A percentile compares a stretch with the other conserved stretches of the same genome.
phyloP scores from a whole-genome alignment of 345 rosid species.

The Iberis pinnata region DNA sequence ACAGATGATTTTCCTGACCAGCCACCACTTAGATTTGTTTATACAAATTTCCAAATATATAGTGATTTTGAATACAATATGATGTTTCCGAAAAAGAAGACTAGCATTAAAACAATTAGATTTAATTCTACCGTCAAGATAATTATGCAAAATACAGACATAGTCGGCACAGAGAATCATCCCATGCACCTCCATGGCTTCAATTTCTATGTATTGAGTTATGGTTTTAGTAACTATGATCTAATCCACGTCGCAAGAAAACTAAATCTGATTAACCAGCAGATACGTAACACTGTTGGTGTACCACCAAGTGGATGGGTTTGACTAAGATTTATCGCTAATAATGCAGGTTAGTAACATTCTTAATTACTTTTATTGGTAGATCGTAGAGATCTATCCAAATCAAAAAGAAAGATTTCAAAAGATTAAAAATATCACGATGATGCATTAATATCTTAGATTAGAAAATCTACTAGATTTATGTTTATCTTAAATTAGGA shows the following conservation, averaged over 20 bases:
- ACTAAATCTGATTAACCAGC: constrained; percentile 56
- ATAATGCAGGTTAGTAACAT: constrained; percentile 59
- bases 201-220: constrained; percentile 66
- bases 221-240: constrained; percentile 77
- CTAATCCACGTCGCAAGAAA: constrained; percentile 29
- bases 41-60: constrained; percentile 31
- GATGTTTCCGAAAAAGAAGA: constrained; percentile 41
- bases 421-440: no score
- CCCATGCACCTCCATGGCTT: constrained; percentile 85
- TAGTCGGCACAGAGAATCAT: constrained; percentile 52
- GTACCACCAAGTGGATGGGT: constrained; percentile 78
- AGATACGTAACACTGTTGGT: constrained; percentile 52
- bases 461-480: no score
- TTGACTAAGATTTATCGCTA: constrained; percentile 61
- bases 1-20: constrained; percentile 50
- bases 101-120: constrained; percentile 46
- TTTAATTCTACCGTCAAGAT: constrained; percentile 62
- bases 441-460: no score
- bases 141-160: constrained; percentile 59
- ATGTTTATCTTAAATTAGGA: no score
- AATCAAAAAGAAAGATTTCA: no score
- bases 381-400: no score
- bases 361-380: not conserved
- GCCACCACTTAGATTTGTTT: constrained; percentile 53
- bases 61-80: constrained; percentile 12